phyloP scores from a whole-genome alignment of 208 protist species.

The Crithidia thermophila region DNA sequence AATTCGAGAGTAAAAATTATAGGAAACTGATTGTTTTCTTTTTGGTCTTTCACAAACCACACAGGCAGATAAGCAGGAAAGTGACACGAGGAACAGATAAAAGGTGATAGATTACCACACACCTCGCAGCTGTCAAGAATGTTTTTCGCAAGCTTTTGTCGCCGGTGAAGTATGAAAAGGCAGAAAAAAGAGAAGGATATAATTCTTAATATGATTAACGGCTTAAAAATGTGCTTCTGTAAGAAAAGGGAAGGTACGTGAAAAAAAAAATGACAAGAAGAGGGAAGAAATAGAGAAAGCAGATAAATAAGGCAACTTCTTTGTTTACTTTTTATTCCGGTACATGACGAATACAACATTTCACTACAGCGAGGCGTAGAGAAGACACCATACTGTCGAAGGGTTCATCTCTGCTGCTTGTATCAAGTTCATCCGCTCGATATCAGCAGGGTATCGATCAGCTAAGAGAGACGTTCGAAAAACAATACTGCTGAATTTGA shows the following conservation, averaged over 20 bases:
- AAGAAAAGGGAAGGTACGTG: neutral
- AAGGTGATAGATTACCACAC: slow-evolving; percentile 31
- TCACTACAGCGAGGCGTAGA: no score
- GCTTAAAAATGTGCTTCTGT: no score
- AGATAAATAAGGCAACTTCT: no score
- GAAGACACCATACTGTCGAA: no score
- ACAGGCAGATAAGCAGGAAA: neutral
- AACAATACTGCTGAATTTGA: no score
- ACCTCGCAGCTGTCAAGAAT: neutral
- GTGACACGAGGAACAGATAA: neutral
- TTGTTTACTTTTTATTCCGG: no score
- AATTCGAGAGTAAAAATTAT: neutral
- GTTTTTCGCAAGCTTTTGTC: neutral
- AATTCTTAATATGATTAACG: neutral
- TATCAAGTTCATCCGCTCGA: no score
- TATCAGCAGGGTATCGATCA: no score
- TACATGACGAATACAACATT: no score
- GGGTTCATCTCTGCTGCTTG: no score
- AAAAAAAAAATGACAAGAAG: slow-evolving; percentile 1
- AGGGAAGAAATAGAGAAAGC: neutral
- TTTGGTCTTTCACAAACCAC: no score
- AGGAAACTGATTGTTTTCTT: neutral
- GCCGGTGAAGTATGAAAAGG: slow-evolving; percentile 9
- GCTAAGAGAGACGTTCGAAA: no score
- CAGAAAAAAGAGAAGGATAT: slow-evolving; percentile 20